A percentile compares a stretch with the other conserved stretches of the same genome.
These are phyloP conservation scores for Phlyctochytrium arcticum DNA, from an alignment of 192 early-diverging fungal species.

Conservation along the genomic window DNA sequence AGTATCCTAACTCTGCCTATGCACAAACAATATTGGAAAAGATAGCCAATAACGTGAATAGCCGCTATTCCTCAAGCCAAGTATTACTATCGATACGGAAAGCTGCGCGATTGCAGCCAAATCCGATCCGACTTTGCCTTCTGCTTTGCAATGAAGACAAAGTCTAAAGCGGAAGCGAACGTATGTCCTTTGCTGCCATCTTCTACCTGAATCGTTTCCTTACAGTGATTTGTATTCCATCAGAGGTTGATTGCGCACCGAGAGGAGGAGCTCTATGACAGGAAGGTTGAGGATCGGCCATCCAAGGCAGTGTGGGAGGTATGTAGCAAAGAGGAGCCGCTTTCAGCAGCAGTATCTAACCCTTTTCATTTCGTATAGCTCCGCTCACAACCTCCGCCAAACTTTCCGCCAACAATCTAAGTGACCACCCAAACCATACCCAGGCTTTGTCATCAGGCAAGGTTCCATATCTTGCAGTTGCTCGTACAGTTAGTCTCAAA, in stretches of 20 bases:
- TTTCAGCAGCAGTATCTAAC: not conserved
- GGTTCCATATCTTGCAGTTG: too few relatives aligned
- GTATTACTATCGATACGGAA: slow-evolving; percentile 48
- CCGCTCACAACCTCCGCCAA: slow-evolving; percentile 22
- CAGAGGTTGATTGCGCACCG: slow-evolving; percentile 28
- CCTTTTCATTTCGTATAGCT: slow-evolving; percentile 4
- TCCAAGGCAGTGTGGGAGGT: slow-evolving; percentile 44
- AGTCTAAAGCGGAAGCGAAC: slow-evolving; percentile 27
- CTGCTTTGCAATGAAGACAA: slow-evolving; percentile 39
- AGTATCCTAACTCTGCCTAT: not conserved
- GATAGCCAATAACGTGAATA: not conserved
- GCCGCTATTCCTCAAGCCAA: slow-evolving; percentile 43
- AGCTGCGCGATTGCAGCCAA: slow-evolving; percentile 37
- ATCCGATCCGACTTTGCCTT: slow-evolving; percentile 42
- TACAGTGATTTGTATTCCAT: not conserved
- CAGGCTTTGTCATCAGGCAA: too few relatives aligned
- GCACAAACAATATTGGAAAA: not conserved
- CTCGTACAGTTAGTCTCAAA: too few relatives aligned
- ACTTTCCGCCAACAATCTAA: slow-evolving; percentile 35
- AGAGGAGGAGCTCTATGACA: slow-evolving; percentile 29
- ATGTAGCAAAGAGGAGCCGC: not conserved
- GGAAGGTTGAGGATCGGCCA: slow-evolving; percentile 32
- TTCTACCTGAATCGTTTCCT: not conserved
- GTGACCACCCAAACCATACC: too few relatives aligned
- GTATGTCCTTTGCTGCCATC: slow-evolving; percentile 9